Conservation (phyloP, 2,329 filamentous ascomycete genomes). For the Ceratocystis eucalypticola region DNA sequence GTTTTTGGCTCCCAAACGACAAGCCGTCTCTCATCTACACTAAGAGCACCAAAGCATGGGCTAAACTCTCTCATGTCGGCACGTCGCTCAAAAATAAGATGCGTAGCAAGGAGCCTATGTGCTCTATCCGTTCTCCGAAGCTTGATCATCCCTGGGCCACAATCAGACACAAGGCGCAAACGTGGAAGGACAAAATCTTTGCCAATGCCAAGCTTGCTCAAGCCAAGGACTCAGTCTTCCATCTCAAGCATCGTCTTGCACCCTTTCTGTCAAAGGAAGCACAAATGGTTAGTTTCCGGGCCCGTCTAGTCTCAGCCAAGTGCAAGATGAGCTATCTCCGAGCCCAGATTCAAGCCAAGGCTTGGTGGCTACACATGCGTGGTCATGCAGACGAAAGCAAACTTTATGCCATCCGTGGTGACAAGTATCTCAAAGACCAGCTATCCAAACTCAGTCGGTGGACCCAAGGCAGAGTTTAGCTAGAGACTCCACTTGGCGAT, state of each 20-base stretch:
- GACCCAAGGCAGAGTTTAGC: not conserved
- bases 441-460: not conserved
- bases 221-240: not conserved
- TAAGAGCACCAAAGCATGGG: not conserved
- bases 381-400: conserved; percentile 8
- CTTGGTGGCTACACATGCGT: conserved; percentile 5
- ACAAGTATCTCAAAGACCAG: conserved; percentile 9
- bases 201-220: not conserved
- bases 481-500: not conserved
- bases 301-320: not conserved
- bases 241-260: not conserved
- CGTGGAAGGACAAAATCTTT: not conserved
- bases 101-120: not conserved
- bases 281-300: not conserved
- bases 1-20: conserved; percentile 17
- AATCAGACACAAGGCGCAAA: not conserved
- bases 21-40: not conserved
- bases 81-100: not conserved
- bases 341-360: conserved; percentile 2
- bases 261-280: not conserved
- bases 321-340: conserved; percentile 1
- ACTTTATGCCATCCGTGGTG: conserved; percentile 5
- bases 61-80: not conserved
- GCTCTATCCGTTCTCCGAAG: not conserved
- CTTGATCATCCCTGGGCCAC: not conserved